Base-by-base conservation (phyloP, 176 grass and related monocot genomes). In the Aechmea fasciata region DNA sequence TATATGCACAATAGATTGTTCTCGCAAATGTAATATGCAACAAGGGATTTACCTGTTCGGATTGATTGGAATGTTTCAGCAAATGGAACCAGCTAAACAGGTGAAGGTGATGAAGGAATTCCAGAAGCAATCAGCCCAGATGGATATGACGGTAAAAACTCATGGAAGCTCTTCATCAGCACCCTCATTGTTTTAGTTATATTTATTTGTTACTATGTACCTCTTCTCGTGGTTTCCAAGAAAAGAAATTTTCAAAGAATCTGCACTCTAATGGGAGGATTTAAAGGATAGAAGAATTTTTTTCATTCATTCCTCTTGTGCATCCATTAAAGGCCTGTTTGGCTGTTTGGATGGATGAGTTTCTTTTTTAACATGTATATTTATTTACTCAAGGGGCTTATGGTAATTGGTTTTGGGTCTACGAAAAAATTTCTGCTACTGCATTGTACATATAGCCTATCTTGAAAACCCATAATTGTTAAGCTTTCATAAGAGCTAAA, bases 41-140 rank as follows among this genome's bases (percentile, higher is more conserved):
- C 78, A 24, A 70, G 68, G 68, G 19, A 14, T n/a, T 50, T 69
- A 48, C 48, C 15, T 77, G 23, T 50, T 55, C 50, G 49, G 55
- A 48, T 62, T 41, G 55, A 73, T 48, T 73, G 24, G 48, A 9
- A 59, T 63, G 29, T 92, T 90, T 72, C 72, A 99, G 94, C 89
- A 99, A 99, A 88, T 99, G 94, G 87, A 99, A 83, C 94, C 94
- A 11, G 70, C 54, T 3, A 99, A 93, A 69, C 94, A 99, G 71
- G 73, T 87, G 52, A 99, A 99, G 80, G 76, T 90, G 41, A 93
- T 93, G 94, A 88, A 75, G 75, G 94, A 99, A 67, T 99, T 99
- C 66, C 94, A 99, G 79, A 93, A 87, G 78, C 89, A 99, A 78
- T 99, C 94, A 69, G 83, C 82, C 47, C 94, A 99, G 72, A 65